Percentiles rank a stretch among this genome's conserved stretches.
These are phyloP conservation scores for Aureoboletus auriporus DNA, from an alignment of 768 basidiomycete species.

Conservation along the genomic window DNA sequence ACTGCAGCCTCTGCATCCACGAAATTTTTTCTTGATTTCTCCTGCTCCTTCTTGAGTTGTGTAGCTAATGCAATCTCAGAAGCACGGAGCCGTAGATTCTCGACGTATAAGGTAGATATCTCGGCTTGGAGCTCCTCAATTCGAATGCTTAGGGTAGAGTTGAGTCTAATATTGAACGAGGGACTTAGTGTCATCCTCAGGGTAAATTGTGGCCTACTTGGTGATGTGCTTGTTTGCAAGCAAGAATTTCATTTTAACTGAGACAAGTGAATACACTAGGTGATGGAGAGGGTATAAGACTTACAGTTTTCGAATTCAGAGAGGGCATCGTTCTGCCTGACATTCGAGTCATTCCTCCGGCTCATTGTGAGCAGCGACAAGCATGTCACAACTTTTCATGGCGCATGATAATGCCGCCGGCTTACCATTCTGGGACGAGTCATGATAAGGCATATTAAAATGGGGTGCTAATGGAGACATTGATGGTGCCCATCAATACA, in stretches of 20 bases:
- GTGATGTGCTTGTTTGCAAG: constrained; percentile 91
- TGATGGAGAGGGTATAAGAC: constrained; percentile 23
- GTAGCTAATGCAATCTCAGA: constrained; percentile 73
- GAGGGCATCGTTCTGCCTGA: constrained; percentile 73
- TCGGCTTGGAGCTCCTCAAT: constrained; percentile 83
- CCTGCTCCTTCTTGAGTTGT: constrained; percentile 77
- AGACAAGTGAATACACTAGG: constrained; percentile 22
- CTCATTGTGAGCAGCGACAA: constrained; percentile 29
- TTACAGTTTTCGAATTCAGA: constrained; percentile 83
- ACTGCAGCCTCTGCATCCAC: constrained; percentile 74
- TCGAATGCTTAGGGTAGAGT: constrained; percentile 81
- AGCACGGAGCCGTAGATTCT: constrained; percentile 78
- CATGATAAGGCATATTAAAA: too few relatives aligned
- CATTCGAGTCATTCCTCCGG: constrained; percentile 46
- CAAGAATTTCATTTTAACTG: constrained; percentile 91
- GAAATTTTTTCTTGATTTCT: constrained; percentile 69
- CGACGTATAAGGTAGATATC: constrained; percentile 75
- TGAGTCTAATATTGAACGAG: constrained; percentile 48
- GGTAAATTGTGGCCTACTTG: constrained; percentile 49
- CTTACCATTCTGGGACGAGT: too few relatives aligned
- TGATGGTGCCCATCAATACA: too few relatives aligned
- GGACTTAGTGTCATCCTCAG: constrained; percentile 7
- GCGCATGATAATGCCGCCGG: too few relatives aligned
- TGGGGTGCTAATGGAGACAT: too few relatives aligned
- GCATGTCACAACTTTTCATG: too few relatives aligned